A percentile compares a stretch with the other conserved stretches of the same genome.
Evolutionary conservation across 441 rosid species (phyloP).

Genomic region (Arabidopsis lyrata): DNA sequence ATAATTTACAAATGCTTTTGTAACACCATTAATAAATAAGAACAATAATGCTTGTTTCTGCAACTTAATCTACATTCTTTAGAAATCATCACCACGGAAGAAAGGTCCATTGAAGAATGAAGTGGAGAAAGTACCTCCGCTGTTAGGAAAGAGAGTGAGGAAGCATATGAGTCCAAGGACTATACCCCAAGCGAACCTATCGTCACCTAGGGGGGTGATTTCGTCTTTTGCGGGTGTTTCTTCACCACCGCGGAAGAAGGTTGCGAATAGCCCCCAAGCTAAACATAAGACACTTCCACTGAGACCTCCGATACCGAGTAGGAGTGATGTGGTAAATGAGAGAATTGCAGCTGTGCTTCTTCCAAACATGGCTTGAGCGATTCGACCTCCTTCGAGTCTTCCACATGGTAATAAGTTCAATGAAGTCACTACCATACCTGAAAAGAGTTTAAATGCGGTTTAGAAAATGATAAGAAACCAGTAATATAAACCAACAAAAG

Average conservation of each 20-base stretch:
- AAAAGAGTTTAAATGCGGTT: neutral
- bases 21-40: neutral
- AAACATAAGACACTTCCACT: slow-evolving; percentile 89
- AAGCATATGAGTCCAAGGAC: slow-evolving; percentile 85
- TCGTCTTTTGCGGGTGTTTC: slow-evolving; percentile 89
- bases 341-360: slow-evolving; percentile 74
- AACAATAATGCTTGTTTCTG: slow-evolving; percentile 22
- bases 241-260: slow-evolving; percentile 92
- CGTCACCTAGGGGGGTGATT: slow-evolving; percentile 72
- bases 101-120: slow-evolving; percentile 74
- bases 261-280: slow-evolving; percentile 89
- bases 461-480: neutral
- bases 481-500: neutral
- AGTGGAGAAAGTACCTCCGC: slow-evolving; percentile 87
- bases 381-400: slow-evolving; percentile 91
- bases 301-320: slow-evolving; percentile 78
- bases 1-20: slow-evolving; percentile 7
- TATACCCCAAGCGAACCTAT: slow-evolving; percentile 83
- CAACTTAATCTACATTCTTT: slow-evolving; percentile 17
- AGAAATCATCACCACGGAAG: slow-evolving; percentile 70
- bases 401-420: slow-evolving; percentile 92
- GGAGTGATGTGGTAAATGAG: slow-evolving; percentile 77
- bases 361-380: slow-evolving; percentile 91
- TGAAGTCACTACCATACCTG: slow-evolving; percentile 96
- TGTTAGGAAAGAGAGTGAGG: slow-evolving; percentile 89